Conservation (phyloP, 768 basidiomycete genomes). For the Pleurotus eryngii region DNA sequence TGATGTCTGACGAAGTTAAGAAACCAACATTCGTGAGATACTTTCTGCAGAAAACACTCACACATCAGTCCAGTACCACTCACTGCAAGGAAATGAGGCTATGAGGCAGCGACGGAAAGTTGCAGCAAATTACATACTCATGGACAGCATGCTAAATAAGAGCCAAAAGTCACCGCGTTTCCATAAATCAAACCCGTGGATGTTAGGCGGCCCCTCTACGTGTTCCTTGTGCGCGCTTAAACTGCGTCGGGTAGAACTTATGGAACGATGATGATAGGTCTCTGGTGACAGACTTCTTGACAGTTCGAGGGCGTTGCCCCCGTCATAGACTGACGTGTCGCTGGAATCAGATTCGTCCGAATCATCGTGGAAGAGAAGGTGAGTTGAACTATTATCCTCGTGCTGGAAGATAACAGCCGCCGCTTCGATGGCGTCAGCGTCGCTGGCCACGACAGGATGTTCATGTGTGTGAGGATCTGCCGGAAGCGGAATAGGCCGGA, state of each 20-base stretch:
- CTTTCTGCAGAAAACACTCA: slow-evolving; percentile 26
- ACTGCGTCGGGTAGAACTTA: neutral
- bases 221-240: neutral
- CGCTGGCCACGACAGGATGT: slow-evolving; percentile 11
- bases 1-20: slow-evolving; percentile 51
- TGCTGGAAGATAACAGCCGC: slow-evolving; percentile 14
- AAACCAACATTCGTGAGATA: neutral
- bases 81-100: slow-evolving; percentile 32
- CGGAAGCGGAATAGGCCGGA: slow-evolving; percentile 66
- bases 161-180: slow-evolving; percentile 23
- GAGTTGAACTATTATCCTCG: slow-evolving; percentile 9
- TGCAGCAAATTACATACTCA: slow-evolving; percentile 44
- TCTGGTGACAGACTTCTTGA: neutral
- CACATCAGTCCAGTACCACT: slow-evolving; percentile 79
- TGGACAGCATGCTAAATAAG: slow-evolving; percentile 44
- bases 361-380: slow-evolving; percentile 8
- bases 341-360: neutral
- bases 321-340: slow-evolving; percentile 13
- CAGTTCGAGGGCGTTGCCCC: slow-evolving; percentile 6
- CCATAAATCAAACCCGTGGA: slow-evolving; percentile 19
- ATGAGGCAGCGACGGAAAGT: slow-evolving; percentile 28
- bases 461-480: slow-evolving; percentile 21
- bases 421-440: slow-evolving; percentile 9
- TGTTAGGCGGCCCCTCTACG: slow-evolving; percentile 14
- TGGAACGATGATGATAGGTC: neutral